phyloP scores from a whole-genome alignment of 352 stramenopile genomes.

The Pythium pyrilobum region DNA sequence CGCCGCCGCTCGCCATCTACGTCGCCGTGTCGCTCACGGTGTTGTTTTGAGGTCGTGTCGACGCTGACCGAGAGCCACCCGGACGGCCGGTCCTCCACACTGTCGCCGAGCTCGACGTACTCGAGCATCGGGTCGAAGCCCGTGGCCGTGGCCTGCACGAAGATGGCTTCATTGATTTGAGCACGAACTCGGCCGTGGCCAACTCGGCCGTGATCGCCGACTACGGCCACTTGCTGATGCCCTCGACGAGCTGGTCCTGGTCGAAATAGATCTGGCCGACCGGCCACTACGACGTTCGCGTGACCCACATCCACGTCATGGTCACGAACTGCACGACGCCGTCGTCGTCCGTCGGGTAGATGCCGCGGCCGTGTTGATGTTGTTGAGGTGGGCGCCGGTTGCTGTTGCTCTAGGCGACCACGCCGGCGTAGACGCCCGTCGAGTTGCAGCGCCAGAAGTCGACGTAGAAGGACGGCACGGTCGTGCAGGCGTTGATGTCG shows the following conservation, averaged over 20 bases:
- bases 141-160: neutral
- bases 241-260: constrained; percentile 6
- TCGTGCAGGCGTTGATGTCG: constrained; percentile 15
- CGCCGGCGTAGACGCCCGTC: constrained; percentile 17
- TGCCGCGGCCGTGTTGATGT: constrained; percentile 8
- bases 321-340: constrained; percentile 18
- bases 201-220: neutral
- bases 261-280: constrained; percentile 19
- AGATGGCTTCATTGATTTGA: no score
- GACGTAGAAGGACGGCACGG: constrained; percentile 7
- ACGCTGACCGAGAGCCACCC: constrained; percentile 23
- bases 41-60: constrained; percentile 11
- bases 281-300: no score
- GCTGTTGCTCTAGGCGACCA: constrained; percentile 3
- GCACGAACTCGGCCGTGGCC: neutral
- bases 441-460: constrained; percentile 22
- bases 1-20: constrained; percentile 1
- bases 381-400: neutral
- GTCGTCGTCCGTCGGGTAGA: constrained; percentile 2
- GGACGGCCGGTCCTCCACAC: constrained; percentile 15
- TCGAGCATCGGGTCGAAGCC: constrained; percentile 1
- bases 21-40: constrained; percentile 22
- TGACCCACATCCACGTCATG: no score
- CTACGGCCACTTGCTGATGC: neutral
- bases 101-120: constrained; percentile 17